Evolutionary conservation across 257 asterid species (phyloP).

Genomic region (Nicotiana tabacum): DNA sequence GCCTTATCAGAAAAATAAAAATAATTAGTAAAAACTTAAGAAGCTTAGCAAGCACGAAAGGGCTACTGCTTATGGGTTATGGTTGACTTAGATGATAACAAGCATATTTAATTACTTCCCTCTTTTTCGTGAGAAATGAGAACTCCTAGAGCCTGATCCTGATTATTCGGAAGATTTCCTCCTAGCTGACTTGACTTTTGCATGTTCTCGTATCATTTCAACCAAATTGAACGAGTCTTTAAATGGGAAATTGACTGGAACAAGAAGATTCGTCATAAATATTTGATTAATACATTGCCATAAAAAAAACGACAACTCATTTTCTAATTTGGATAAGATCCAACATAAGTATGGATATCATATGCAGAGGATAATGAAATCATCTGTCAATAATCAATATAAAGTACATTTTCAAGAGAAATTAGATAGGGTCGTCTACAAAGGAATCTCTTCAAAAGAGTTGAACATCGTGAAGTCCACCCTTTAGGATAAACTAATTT

Average conservation of each 20-base stretch:
- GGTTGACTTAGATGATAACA: background rate
- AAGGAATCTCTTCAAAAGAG: background rate
- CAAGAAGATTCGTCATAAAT: background rate
- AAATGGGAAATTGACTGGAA: background rate
- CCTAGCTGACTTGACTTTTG: background rate
- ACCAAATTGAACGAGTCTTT: background rate
- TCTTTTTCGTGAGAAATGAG: background rate
- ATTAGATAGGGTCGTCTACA: background rate
- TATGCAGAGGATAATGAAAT: too few species aligned
- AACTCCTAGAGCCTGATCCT: background rate
- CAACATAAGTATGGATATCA: background rate
- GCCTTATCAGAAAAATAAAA: too few species aligned
- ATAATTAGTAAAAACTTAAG: background rate
- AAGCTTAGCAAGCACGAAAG: background rate
- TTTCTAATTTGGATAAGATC: background rate
- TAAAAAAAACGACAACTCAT: background rate
- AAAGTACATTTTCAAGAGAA: background rate
- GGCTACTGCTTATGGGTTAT: background rate
- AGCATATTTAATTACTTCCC: background rate
- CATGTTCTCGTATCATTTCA: background rate
- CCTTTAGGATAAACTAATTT: too few species aligned
- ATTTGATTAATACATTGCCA: background rate
- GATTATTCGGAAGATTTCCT: background rate
- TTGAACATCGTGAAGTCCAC: too few species aligned
- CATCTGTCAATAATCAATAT: background rate